Evolutionary conservation across 345 rosid genomes (phyloP).

Genomic region (Noccaea bulbosa): DNA sequence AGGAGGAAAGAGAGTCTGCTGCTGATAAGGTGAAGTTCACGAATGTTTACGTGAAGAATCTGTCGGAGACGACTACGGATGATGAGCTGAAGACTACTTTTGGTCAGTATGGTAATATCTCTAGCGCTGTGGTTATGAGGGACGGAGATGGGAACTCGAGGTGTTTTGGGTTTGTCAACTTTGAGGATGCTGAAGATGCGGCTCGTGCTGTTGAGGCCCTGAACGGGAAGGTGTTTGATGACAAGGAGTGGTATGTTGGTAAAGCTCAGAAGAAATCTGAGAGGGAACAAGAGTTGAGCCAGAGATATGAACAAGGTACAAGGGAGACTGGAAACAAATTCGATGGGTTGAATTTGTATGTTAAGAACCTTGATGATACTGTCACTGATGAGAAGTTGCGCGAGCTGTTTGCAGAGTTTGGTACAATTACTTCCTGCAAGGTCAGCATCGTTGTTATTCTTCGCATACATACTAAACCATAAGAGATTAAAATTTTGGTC

Average conservation of each 20-base stretch:
- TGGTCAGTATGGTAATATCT: constrained; percentile 69
- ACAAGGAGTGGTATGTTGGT: constrained; percentile 93
- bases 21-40: constrained; percentile 61
- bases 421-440: constrained; percentile 91
- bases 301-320: constrained; percentile 72
- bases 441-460: constrained; percentile 52
- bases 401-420: constrained; percentile 81
- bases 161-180: constrained; percentile 97
- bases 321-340: constrained; percentile 70
- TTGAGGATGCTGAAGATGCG: constrained; percentile 87
- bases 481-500: not conserved
- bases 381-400: constrained; percentile 88
- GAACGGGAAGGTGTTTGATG: constrained; percentile 76
- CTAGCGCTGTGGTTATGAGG: constrained; percentile 77
- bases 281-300: constrained; percentile 77
- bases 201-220: constrained; percentile 86
- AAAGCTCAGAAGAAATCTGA: constrained; percentile 94
- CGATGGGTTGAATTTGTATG: constrained; percentile 85
- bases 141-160: constrained; percentile 78
- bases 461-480: not conserved
- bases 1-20: constrained; percentile 72
- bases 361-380: constrained; percentile 85
- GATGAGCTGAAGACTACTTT: constrained; percentile 63
- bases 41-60: constrained; percentile 81
- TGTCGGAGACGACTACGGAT: constrained; percentile 58